phyloP scores from a whole-genome alignment of 2,329 filamentous ascomycete species.

The Tolypocladium ophioglossoides region DNA sequence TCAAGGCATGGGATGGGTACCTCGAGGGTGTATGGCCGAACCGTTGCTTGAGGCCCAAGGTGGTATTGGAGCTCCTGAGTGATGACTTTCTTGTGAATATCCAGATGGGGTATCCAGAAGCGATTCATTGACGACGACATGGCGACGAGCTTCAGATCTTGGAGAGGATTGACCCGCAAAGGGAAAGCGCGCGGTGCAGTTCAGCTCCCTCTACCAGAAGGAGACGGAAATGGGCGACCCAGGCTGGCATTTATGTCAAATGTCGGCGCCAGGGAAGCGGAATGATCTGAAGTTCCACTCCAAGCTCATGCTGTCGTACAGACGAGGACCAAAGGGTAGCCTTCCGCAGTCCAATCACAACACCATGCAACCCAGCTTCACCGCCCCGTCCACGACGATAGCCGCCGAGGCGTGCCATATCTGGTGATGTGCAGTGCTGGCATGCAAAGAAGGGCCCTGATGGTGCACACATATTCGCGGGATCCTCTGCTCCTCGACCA shows the following conservation, averaged over 20 bases:
- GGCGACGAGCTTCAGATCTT: neutral
- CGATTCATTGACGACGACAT: slow-evolving; percentile 35
- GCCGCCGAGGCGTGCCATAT: neutral
- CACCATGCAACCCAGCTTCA: neutral
- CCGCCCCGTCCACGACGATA: neutral
- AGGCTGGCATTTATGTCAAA: neutral
- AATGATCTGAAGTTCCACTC: neutral
- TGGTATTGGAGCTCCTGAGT: slow-evolving; percentile 47
- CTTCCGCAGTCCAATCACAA: neutral
- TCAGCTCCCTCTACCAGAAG: neutral
- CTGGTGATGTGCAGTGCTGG: slow-evolving; percentile 1
- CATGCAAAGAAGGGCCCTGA: neutral
- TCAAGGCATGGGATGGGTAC: slow-evolving; percentile 19
- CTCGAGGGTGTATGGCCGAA: slow-evolving; percentile 45
- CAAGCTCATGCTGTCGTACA: neutral
- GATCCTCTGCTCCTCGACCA: neutral
- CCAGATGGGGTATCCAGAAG: slow-evolving; percentile 50
- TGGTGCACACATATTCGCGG: neutral
- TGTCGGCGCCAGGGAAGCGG: neutral
- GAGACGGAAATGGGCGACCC: neutral
- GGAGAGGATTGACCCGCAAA: neutral
- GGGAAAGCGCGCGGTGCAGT: neutral
- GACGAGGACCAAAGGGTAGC: neutral
- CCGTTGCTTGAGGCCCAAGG: slow-evolving; percentile 46
- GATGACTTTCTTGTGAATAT: slow-evolving; percentile 51